phyloP scores from a whole-genome alignment of 2,329 filamentous ascomycete genomes.

The Neonectria sp. region DNA sequence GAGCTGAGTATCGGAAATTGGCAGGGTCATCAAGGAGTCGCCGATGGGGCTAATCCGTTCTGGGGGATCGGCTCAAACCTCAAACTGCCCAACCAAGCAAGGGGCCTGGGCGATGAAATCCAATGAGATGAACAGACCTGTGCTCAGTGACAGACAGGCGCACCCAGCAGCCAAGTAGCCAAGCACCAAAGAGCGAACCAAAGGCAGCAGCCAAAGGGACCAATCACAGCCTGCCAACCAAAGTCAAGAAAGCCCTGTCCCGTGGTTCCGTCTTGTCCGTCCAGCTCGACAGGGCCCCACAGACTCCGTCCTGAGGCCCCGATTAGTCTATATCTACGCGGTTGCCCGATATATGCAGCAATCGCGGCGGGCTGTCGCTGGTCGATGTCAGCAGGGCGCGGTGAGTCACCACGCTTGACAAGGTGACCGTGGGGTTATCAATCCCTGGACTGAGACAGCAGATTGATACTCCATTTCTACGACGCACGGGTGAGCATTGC shows the following conservation, averaged over 20 bases:
- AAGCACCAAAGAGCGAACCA: not conserved
- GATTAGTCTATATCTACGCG: not conserved
- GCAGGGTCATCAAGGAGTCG: conserved; percentile 46
- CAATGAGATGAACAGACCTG: not conserved
- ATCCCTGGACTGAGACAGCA: not conserved
- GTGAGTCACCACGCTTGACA: conserved; percentile 21
- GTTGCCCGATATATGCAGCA: conserved; percentile 10
- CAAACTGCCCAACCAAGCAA: conserved; percentile 39
- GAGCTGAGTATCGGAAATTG: conserved; percentile 45
- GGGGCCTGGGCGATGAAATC: not conserved
- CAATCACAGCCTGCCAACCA: conserved; percentile 12
- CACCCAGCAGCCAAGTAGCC: not conserved
- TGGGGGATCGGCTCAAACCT: conserved; percentile 14
- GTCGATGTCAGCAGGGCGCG: conserved; percentile 19
- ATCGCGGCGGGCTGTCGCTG: conserved; percentile 10
- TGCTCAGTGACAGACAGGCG: conserved; percentile 1
- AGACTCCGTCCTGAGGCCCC: conserved; percentile 22
- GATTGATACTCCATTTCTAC: not conserved
- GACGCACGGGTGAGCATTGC: not conserved
- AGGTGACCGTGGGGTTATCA: conserved; percentile 19
- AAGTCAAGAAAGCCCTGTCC: not conserved
- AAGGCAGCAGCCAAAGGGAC: conserved; percentile 4
- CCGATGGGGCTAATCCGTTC: conserved; percentile 38
- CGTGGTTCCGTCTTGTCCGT: conserved; percentile 9
- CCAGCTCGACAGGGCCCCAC: conserved; percentile 11